Evolutionary conservation across 164 flowering plant genomes (phyloP), one percentile per base, ranked within the genome.

Genomic region (Nymphaea thermarum): DNA sequence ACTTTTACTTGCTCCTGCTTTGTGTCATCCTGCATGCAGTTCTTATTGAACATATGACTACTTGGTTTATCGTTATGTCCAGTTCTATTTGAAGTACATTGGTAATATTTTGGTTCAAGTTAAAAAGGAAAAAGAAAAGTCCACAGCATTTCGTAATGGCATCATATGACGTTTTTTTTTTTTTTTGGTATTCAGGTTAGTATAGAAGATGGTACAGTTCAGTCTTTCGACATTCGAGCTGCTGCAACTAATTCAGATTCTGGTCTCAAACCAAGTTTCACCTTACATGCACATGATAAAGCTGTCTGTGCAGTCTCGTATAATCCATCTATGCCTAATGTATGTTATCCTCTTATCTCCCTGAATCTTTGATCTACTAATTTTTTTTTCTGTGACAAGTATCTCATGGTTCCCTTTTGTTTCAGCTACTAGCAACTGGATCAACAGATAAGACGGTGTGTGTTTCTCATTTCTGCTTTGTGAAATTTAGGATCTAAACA

Each of bases 231-330:
- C 75, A 77, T 91, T 43, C 84, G 98, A 57, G 75, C 79, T 70
- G 94, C 89, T 70, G 74, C 71, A 25, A 80, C 96, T 43, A 77
- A 82, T 72, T n/a, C 81, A 65, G 62, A 78, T 65, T 81, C 85
- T 51, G 81, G 71, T 43, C 71, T 79, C 51, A 80, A 77, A 76
- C 87, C 96, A 53, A 77, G 82, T 78, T 93, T 91, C 72, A 88
- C 90, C 62, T 82, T 93, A 47, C 96, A 93, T 84, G 98, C 96
- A 43, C 98, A 93, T 75, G 97, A 93, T 72, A 85, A 91, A 81
- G 93, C 91, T 77, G 98, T 87, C 78, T 79, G 82, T 73, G 11
- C 96, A 6, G 63, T 91, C 59, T 81, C 93, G 36, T 93, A 86
- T 68, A 84, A 83, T 78, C 85, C 82, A 17, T 57, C 72, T 62